A percentile compares a stretch with the other conserved stretches of the same genome.
phyloP scores from a whole-genome alignment of 1,139 yeast species.

The Zygoascus sp. region DNA sequence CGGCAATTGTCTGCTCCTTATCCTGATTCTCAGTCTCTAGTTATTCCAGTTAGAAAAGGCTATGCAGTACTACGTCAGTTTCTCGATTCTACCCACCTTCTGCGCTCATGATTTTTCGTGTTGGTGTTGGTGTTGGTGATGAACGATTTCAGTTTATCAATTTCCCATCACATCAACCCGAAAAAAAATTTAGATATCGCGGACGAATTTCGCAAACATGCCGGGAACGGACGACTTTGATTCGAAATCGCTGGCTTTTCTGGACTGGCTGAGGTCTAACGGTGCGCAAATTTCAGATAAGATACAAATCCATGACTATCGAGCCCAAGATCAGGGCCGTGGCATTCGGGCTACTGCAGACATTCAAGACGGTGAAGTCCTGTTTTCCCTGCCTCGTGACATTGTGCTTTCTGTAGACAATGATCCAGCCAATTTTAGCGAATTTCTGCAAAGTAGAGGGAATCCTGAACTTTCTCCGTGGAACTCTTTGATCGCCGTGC shows the following conservation, averaged over 20 bases:
- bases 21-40: background rate
- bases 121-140: background rate
- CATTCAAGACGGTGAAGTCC: constrained; percentile 53
- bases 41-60: constrained; percentile 2
- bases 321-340: constrained; percentile 63
- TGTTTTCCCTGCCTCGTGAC: constrained; percentile 65
- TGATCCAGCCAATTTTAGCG: constrained; percentile 41
- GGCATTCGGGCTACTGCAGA: constrained; percentile 65
- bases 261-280: constrained; percentile 48
- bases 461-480: constrained; percentile 53
- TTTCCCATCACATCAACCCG: background rate
- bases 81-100: background rate
- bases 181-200: background rate
- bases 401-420: constrained; percentile 56
- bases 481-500: constrained; percentile 67
- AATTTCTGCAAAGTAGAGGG: constrained; percentile 35
- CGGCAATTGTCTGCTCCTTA: constrained; percentile 17
- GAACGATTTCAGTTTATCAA: too few species aligned
- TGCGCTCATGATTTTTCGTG: background rate
- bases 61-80: too few species aligned
- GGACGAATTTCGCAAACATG: background rate
- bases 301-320: constrained; percentile 55
- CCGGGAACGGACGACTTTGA: constrained; percentile 27
- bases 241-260: constrained; percentile 42
- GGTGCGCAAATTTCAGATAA: constrained; percentile 52